phyloP scores from a whole-genome alignment of 1,284 basidiomycete species.

The Cutaneotrichosporon sp. region DNA sequence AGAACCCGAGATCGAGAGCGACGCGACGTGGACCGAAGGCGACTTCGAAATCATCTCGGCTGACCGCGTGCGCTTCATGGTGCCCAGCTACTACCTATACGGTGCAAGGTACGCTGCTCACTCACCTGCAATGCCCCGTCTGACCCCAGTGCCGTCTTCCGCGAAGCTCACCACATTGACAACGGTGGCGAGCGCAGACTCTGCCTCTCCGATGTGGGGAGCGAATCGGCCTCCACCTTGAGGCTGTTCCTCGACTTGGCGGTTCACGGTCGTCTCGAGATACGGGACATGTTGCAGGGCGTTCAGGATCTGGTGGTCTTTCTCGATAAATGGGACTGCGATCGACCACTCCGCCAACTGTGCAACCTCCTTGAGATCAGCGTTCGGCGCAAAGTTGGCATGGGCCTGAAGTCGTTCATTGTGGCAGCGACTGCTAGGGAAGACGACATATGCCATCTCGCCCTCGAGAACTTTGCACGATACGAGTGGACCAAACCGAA shows the following conservation, averaged over 20 bases:
- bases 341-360: neutral
- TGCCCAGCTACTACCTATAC: neutral
- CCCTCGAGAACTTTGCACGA: neutral
- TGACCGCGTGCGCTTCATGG: neutral
- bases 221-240: too few species aligned
- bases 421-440: neutral
- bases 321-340: constrained; percentile 3
- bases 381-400: neutral
- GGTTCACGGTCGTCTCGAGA: neutral
- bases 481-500: neutral
- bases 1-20: neutral
- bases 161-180: neutral
- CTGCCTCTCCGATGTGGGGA: neutral
- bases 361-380: neutral
- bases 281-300: neutral
- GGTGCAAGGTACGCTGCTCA: neutral
- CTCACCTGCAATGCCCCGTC: neutral
- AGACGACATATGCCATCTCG: neutral
- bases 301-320: neutral
- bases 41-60: neutral
- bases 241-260: neutral
- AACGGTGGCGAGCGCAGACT: neutral
- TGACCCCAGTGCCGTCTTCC: neutral
- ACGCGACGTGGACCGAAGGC: neutral
- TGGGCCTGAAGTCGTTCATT: neutral